These are phyloP conservation scores for Pythium grandisporangium DNA, from an alignment of 352 stramenopile genomes.

Conservation along the genomic window DNA sequence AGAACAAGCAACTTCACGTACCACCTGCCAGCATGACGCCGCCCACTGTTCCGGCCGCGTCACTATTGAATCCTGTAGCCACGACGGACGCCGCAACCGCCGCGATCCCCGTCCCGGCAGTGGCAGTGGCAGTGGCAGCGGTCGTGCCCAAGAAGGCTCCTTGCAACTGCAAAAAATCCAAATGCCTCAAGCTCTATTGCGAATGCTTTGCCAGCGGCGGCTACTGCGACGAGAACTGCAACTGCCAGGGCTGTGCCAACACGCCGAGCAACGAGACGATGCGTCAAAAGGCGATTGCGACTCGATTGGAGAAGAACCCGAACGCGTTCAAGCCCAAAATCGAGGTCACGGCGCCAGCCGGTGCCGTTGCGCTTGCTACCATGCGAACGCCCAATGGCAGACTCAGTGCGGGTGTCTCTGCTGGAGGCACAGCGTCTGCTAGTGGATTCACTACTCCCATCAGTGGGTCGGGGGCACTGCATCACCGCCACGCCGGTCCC, in stretches of 20 bases:
- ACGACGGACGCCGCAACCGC: too few relatives aligned
- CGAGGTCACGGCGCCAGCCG: constrained; percentile 23
- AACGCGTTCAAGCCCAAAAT: constrained; percentile 96
- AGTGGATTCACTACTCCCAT: constrained; percentile 11
- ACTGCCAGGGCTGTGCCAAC: constrained; percentile 91
- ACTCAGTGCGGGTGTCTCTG: background rate
- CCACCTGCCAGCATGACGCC: too few relatives aligned
- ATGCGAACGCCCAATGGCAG: constrained; percentile 1
- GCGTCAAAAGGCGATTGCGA: constrained; percentile 79
- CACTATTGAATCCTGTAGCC: too few relatives aligned
- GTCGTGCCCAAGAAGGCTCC: constrained; percentile 66
- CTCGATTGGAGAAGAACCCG: constrained; percentile 91
- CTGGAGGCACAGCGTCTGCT: background rate
- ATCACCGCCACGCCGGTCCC: background rate
- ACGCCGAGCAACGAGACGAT: constrained; percentile 54
- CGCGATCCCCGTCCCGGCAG: too few relatives aligned
- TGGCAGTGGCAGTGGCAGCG: too few relatives aligned
- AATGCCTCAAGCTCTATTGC: constrained; percentile 97
- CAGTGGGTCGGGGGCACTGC: too few relatives aligned
- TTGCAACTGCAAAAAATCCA: constrained; percentile 98
- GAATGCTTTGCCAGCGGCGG: constrained; percentile 92
- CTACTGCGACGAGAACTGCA: constrained; percentile 90
- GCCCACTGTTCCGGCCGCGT: too few relatives aligned
- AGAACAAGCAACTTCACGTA: too few relatives aligned
- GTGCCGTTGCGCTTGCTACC: background rate